Evolutionary conservation across 768 basidiomycete species (phyloP).

Genomic region (Arthromyces matolae): DNA sequence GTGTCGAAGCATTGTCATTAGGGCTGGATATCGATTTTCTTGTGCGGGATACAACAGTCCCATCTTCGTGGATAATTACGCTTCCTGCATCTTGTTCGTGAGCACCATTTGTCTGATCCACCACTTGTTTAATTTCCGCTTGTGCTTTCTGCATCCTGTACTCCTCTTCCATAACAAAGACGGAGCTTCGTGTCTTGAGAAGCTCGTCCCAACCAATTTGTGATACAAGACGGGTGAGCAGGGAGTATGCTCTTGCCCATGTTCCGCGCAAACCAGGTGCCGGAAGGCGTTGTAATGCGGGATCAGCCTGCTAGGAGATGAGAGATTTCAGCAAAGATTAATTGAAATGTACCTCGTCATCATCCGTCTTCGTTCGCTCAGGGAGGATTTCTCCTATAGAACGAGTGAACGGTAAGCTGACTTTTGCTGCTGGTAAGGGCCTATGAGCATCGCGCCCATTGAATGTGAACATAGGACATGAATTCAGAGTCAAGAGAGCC

Average conservation of each 20-base stretch:
- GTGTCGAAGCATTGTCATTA: slow-evolving; percentile 72
- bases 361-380: slow-evolving; percentile 74
- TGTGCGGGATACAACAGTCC: slow-evolving; percentile 36
- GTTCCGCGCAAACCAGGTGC: slow-evolving; percentile 94
- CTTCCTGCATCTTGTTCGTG: slow-evolving; percentile 31
- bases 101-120: slow-evolving; percentile 21
- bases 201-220: slow-evolving; percentile 99
- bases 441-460: slow-evolving; percentile 94
- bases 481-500: slow-evolving; percentile 91
- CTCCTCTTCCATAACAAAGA: slow-evolving; percentile 99
- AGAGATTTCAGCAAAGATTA: neutral
- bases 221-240: slow-evolving; percentile 86
- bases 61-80: slow-evolving; percentile 63
- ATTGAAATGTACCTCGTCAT: slow-evolving; percentile 62
- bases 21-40: slow-evolving; percentile 19
- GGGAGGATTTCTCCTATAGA: slow-evolving; percentile 90
- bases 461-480: slow-evolving; percentile 99
- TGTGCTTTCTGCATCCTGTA: slow-evolving; percentile 95
- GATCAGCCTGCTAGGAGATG: slow-evolving; percentile 62
- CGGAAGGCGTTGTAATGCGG: slow-evolving; percentile 89
- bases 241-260: slow-evolving; percentile 90
- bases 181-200: slow-evolving; percentile 86
- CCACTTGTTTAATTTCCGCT: slow-evolving; percentile 51
- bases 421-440: slow-evolving; percentile 69
- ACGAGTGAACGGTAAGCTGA: slow-evolving; percentile 83